Conservation (phyloP, 805 yeast species). For the Zygotorulaspora chibaensis region DNA sequence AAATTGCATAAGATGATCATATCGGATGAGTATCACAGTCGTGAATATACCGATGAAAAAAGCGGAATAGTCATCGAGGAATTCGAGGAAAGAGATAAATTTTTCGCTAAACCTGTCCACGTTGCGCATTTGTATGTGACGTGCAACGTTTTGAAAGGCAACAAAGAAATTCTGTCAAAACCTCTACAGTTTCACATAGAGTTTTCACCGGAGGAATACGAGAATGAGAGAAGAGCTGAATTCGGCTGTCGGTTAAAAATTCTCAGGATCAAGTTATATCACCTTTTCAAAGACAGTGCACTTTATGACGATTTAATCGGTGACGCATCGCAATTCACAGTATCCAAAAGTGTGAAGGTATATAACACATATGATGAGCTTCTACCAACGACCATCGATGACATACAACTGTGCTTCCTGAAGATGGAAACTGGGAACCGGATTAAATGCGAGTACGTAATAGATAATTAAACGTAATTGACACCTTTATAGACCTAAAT, state of each 20-base stretch:
- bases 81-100: slow-evolving; percentile 51
- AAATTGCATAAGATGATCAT: slow-evolving; percentile 30
- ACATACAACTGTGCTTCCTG: slow-evolving; percentile 45
- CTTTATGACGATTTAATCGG: slow-evolving; percentile 28
- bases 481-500: background rate
- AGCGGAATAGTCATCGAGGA: slow-evolving; percentile 34
- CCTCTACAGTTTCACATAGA: slow-evolving; percentile 64
- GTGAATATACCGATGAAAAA: slow-evolving; percentile 31
- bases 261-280: slow-evolving; percentile 52
- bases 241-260: slow-evolving; percentile 65
- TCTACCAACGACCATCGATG: slow-evolving; percentile 36
- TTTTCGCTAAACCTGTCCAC: slow-evolving; percentile 69
- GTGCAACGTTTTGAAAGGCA: slow-evolving; percentile 39
- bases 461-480: slow-evolving; percentile 8
- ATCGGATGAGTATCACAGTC: slow-evolving; percentile 33
- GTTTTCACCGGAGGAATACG: slow-evolving; percentile 78
- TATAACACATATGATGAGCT: slow-evolving; percentile 34
- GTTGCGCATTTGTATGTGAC: slow-evolving; percentile 68
- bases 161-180: slow-evolving; percentile 22
- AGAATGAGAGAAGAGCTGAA: slow-evolving; percentile 53
- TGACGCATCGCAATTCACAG: slow-evolving; percentile 21
- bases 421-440: slow-evolving; percentile 53
- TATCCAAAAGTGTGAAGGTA: slow-evolving; percentile 36
- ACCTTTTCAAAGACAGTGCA: slow-evolving; percentile 47
- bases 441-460: slow-evolving; percentile 36